A percentile compares a stretch with the other conserved stretches of the same genome.
Evolutionary conservation across 352 stramenopile species (phyloP).

Genomic region (Pythium plurisporium): DNA sequence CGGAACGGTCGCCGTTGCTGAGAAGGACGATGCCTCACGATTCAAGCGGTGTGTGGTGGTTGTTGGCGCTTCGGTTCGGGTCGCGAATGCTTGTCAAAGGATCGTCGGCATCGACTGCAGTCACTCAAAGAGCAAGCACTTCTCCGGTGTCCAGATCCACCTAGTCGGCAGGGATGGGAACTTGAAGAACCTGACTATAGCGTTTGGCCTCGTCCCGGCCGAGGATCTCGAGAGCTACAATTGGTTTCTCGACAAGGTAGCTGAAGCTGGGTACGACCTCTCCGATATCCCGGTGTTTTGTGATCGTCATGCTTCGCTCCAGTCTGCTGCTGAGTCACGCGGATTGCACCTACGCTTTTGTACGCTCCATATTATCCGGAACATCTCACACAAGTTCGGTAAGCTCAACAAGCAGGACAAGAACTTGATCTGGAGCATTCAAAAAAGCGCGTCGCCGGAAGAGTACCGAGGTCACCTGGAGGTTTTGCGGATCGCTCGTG

Average conservation of each 20-base stretch:
- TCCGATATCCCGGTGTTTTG: conserved; percentile 8
- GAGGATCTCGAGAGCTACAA: conserved; percentile 14
- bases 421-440: conserved; percentile 13
- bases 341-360: conserved; percentile 10
- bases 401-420: not conserved
- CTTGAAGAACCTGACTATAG: conserved; percentile 14
- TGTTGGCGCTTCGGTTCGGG: not conserved
- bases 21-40: not conserved
- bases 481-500: not conserved
- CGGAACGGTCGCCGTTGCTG: not conserved
- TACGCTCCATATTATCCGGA: conserved; percentile 12
- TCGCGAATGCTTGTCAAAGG: not conserved
- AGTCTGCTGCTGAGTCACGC: not conserved
- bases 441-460: conserved; percentile 3
- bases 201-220: conserved; percentile 8
- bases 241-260: conserved; percentile 13
- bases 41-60: not conserved
- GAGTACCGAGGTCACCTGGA: conserved; percentile 9
- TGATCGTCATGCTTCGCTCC: not conserved
- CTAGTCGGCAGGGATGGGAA: conserved; percentile 13
- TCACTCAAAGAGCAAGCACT: conserved; percentile 8
- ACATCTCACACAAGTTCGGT: conserved; percentile 8
- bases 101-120: conserved; percentile 10
- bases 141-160: conserved; percentile 5
- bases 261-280: not conserved